Conservation (phyloP, 2,329 filamentous ascomycete genomes). For the Metarhizium robertsii region DNA sequence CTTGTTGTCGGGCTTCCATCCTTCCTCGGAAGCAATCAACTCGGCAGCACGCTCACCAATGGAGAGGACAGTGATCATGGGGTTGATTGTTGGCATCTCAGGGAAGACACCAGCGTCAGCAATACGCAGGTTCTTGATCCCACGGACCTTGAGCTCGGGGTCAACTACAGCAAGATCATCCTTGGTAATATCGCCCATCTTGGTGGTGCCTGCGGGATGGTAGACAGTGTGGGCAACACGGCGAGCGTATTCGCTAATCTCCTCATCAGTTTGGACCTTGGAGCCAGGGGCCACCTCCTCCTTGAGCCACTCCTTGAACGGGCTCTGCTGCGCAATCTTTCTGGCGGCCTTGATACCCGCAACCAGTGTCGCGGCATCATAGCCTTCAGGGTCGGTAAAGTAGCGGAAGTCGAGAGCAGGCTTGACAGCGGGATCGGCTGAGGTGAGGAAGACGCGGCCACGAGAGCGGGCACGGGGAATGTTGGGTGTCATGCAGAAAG, state of each 20-base stretch:
- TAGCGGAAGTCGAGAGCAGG: constrained; percentile 82
- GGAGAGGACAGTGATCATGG: constrained; percentile 80
- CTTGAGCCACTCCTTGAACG: constrained; percentile 78
- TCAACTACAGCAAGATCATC: constrained; percentile 77
- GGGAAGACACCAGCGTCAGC: constrained; percentile 85
- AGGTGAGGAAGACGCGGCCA: constrained; percentile 69
- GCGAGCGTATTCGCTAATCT: constrained; percentile 72
- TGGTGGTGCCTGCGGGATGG: constrained; percentile 80
- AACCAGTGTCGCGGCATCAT: constrained; percentile 74
- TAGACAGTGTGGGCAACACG: constrained; percentile 81
- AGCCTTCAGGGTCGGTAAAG: constrained; percentile 79
- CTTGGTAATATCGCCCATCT: constrained; percentile 68
- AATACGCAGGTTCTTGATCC: constrained; percentile 65
- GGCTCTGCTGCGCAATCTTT: constrained; percentile 62
- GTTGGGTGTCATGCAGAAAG: constrained; percentile 91
- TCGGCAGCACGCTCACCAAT: constrained; percentile 80
- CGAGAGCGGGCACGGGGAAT: constrained; percentile 75
- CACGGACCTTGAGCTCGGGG: constrained; percentile 59
- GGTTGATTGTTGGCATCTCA: constrained; percentile 78
- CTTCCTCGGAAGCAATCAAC: constrained; percentile 63
- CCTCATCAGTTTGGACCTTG: constrained; percentile 64
- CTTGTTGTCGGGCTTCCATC: constrained; percentile 25
- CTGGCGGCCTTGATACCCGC: constrained; percentile 70
- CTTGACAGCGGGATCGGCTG: constrained; percentile 65
- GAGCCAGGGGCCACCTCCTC: constrained; percentile 72